phyloP scores from a whole-genome alignment of 2,329 filamentous ascomycete species.

The Tolypocladium ovalisporum region DNA sequence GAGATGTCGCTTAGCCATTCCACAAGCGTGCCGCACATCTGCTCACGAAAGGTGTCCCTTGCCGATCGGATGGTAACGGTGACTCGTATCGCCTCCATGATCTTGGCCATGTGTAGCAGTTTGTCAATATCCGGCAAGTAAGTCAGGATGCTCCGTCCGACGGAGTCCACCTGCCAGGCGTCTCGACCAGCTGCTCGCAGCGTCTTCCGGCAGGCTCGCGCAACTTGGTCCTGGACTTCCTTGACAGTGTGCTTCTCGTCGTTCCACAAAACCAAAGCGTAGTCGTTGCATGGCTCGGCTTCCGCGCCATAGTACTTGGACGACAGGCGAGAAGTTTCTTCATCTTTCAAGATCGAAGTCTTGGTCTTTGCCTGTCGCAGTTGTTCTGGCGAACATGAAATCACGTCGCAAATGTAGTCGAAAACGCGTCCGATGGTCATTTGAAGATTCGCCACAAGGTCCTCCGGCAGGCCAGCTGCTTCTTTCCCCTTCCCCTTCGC shows the following conservation, averaged over 20 bases:
- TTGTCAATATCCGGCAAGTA: conserved; percentile 61
- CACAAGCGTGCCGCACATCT: conserved; percentile 97
- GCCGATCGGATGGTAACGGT: conserved; percentile 91
- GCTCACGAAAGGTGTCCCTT: conserved; percentile 89
- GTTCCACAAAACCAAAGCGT: conserved; percentile 85
- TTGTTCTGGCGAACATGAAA: conserved; percentile 95
- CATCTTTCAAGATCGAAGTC: conserved; percentile 71
- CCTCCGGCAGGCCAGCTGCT: conserved; percentile 53
- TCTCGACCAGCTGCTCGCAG: conserved; percentile 57
- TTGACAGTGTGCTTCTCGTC: conserved; percentile 96
- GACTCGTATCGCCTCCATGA: conserved; percentile 91
- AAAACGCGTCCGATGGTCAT: conserved; percentile 78
- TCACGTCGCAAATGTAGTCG: conserved; percentile 95
- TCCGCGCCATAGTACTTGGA: conserved; percentile 58
- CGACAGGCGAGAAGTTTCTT: conserved; percentile 64
- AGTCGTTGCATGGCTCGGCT: conserved; percentile 43
- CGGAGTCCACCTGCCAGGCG: conserved; percentile 79
- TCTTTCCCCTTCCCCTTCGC: conserved; percentile 52
- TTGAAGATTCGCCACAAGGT: conserved; percentile 65
- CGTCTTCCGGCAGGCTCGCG: conserved; percentile 71
- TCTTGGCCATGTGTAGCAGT: conserved; percentile 67
- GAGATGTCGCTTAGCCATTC: conserved; percentile 93
- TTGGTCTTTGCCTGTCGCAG: conserved; percentile 75
- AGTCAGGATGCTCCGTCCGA: conserved; percentile 77
- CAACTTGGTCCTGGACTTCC: conserved; percentile 84